phyloP scores from a whole-genome alignment of 441 rosid species.

The Populus hybrid region DNA sequence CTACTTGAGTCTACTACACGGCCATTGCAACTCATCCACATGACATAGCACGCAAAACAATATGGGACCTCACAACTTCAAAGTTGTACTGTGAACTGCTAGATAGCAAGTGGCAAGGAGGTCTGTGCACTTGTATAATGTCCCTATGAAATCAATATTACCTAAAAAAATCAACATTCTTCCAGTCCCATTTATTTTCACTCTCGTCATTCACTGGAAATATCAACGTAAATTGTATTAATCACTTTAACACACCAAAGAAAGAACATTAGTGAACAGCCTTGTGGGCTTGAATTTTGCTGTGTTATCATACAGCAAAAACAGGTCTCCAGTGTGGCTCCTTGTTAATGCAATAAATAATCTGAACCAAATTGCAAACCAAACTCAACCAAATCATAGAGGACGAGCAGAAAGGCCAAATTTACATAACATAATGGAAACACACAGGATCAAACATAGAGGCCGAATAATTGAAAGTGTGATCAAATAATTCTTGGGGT shows the following conservation, averaged over 20 bases:
- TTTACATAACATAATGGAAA: not conserved
- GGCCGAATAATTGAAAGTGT: not conserved
- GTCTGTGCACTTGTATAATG: not conserved
- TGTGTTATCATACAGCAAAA: not conserved
- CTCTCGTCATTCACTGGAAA: not conserved
- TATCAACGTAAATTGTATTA: not conserved
- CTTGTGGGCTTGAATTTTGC: not conserved
- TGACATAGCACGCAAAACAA: conserved; percentile 6
- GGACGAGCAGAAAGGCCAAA: conserved; percentile 4
- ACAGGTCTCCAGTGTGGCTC: not conserved
- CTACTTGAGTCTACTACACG: no score
- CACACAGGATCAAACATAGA: not conserved
- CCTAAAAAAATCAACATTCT: not conserved
- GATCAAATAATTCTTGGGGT: conserved; percentile 21
- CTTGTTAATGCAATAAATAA: not conserved
- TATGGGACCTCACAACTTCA: not conserved
- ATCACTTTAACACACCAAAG: not conserved
- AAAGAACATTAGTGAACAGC: not conserved
- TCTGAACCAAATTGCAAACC: not conserved
- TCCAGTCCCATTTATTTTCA: not conserved
- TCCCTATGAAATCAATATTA: not conserved
- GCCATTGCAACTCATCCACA: not conserved
- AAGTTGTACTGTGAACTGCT: not conserved
- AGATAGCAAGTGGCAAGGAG: not conserved
- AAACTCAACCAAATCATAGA: not conserved